Evolutionary conservation across 2,329 filamentous ascomycete genomes (phyloP).

Genomic region (Claviceps capensis): DNA sequence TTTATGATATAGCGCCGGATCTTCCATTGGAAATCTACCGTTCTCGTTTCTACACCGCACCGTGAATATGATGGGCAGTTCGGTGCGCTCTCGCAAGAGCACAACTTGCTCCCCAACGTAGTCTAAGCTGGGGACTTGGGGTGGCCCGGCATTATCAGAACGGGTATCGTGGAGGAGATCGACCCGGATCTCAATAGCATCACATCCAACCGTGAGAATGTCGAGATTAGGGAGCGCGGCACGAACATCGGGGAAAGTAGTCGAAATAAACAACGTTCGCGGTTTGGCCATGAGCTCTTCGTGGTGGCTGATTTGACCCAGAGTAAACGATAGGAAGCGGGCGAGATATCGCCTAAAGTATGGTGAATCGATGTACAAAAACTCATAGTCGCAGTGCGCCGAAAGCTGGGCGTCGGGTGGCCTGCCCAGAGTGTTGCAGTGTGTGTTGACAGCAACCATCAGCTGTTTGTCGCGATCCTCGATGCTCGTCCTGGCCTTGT

Average conservation of each 20-base stretch:
- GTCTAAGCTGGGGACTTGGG: constrained; percentile 58
- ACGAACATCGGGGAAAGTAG: constrained; percentile 75
- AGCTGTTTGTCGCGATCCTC: constrained; percentile 41
- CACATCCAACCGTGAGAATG: constrained; percentile 74
- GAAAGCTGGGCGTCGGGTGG: constrained; percentile 54
- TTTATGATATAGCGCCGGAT: constrained; percentile 59
- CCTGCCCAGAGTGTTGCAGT: constrained; percentile 59
- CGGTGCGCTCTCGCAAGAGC: constrained; percentile 68
- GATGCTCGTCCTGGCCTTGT: constrained; percentile 43
- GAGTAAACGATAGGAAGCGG: constrained; percentile 63
- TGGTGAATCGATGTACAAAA: constrained; percentile 61
- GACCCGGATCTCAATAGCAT: constrained; percentile 74
- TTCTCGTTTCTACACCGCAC: constrained; percentile 72
- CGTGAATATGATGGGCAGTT: constrained; percentile 83
- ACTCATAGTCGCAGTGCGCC: constrained; percentile 67
- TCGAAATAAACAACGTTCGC: constrained; percentile 74
- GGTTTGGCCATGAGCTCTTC: constrained; percentile 64
- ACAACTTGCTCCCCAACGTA: constrained; percentile 82
- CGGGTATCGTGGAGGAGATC: constrained; percentile 66
- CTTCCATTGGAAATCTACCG: constrained; percentile 72
- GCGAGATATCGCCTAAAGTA: constrained; percentile 65
- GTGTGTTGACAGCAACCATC: constrained; percentile 60
- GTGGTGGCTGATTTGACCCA: constrained; percentile 69
- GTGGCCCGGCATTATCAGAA: constrained; percentile 41
- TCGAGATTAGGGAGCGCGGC: constrained; percentile 74